Conservation (phyloP, 768 basidiomycete species). For the Imleria badia region DNA sequence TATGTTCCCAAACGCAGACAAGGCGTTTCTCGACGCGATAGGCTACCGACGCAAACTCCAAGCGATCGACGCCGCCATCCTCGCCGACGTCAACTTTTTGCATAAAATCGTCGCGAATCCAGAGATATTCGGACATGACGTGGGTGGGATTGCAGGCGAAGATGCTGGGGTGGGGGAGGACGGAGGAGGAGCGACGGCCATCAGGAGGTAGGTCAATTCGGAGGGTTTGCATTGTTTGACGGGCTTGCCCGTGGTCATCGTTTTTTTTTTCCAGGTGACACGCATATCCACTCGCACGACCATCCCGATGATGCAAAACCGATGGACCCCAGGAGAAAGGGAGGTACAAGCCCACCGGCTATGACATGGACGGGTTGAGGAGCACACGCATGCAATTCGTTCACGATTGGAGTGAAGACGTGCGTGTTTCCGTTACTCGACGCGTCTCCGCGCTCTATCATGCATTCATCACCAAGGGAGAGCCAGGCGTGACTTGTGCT, state of each 20-base stretch:
- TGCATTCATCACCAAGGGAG: conserved; percentile 50
- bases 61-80: conserved; percentile 77
- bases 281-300: no score
- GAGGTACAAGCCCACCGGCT: conserved; percentile 60
- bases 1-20: conserved; percentile 66
- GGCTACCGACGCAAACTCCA: conserved; percentile 73
- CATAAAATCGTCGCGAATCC: conserved; percentile 72
- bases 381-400: conserved; percentile 93
- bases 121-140: conserved; percentile 71
- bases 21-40: conserved; percentile 67
- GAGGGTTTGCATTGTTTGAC: no score
- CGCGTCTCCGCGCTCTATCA: background rate
- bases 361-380: conserved; percentile 87
- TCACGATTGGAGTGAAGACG: conserved; percentile 89
- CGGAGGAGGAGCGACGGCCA: background rate
- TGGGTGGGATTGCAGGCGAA: conserved; percentile 24
- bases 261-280: no score
- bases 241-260: no score
- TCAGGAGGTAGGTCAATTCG: conserved; percentile 9
- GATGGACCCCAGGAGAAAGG: no score
- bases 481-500: conserved; percentile 74
- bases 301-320: no score
- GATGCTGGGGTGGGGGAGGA: conserved; percentile 20
- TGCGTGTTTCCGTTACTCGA: conserved; percentile 29
- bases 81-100: conserved; percentile 77